Evolutionary conservation across 2,329 filamentous ascomycete genomes (phyloP), one percentile per base, ranked within the genome.

Genomic region (Fusarium sacchari): DNA sequence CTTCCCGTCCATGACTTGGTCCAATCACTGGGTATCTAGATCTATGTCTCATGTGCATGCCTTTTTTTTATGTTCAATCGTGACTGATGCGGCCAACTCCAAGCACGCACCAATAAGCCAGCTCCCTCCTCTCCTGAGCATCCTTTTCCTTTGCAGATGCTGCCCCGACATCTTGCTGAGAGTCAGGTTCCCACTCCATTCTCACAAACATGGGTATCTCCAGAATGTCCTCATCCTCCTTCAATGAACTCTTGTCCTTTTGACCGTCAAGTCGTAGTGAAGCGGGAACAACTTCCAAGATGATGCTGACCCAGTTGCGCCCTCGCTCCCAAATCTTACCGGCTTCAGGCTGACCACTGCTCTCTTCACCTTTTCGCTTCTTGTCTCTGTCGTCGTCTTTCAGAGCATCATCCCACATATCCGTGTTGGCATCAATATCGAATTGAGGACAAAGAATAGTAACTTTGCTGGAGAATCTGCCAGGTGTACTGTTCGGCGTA

Each of bases 261-360:
- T 61, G 46, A 67, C 76, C 39, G 37, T 86, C 84, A 3, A 84
- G 74, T 42, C 81, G 81, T 28, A 91, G 80, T 49, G 86, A 87
- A 1, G 90, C 86, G 4, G 95, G 89, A 1, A 98, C 89, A 20
- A 99, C 92, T 81, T 99, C 96, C 32, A 99, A 87, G 26, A 98
- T 93, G 17, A 99, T 94, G 74, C 92, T 96, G 22, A 96, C 96
- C 94, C 95, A 98, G 81, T 98, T 99, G 40, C 95, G 88, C 0
- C 95, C 96, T 60, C 92, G 90, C 72, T 98, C 95, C 93, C 94
- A 99, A n/a, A 98, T 91, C 83, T 98, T 98, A 59, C 96, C 96
- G 1, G 94, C 94, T 81, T 97, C 95, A 22, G 93, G 90, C 55
- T 90, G 88, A 57, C 84, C 77, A 72, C 79, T 79, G 77, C 83